Evolutionary conservation across 805 yeast genomes (phyloP).

Genomic region (Hagleromyces aurorensis): DNA sequence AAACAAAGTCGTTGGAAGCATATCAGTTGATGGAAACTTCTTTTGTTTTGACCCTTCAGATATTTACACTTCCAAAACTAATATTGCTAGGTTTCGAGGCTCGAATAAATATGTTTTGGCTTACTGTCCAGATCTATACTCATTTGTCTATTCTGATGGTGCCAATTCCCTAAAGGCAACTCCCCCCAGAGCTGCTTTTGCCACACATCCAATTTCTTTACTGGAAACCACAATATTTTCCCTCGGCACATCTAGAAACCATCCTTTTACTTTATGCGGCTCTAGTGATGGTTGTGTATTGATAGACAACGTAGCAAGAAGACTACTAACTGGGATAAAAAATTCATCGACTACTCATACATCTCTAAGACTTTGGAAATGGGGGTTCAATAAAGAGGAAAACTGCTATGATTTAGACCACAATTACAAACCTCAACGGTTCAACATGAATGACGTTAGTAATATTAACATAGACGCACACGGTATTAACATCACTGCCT

Average conservation of each 20-base stretch:
- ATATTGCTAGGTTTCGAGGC: constrained; percentile 29
- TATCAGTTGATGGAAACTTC: constrained; percentile 38
- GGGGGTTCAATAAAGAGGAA: constrained; percentile 35
- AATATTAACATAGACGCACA: constrained; percentile 39
- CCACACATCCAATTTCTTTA: constrained; percentile 29
- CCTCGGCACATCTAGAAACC: constrained; percentile 35
- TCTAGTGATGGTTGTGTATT: constrained; percentile 43
- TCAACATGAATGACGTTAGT: constrained; percentile 22
- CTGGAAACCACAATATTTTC: constrained; percentile 37
- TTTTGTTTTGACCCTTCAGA: constrained; percentile 32
- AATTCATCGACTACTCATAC: constrained; percentile 25
- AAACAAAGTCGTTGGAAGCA: constrained; percentile 28
- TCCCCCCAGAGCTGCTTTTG: constrained; percentile 33
- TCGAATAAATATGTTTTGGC: constrained; percentile 23
- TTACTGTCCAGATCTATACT: constrained; percentile 30
- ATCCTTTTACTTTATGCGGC: constrained; percentile 42
- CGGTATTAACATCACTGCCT: constrained; percentile 40
- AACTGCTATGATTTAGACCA: constrained; percentile 37
- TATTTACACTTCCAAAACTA: constrained; percentile 24
- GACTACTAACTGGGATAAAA: constrained; percentile 31
- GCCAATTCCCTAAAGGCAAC: constrained; percentile 31
- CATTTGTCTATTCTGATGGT: constrained; percentile 38
- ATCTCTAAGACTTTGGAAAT: constrained; percentile 30
- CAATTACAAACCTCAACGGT: constrained; percentile 31
- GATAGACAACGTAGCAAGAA: constrained; percentile 35